Percentiles rank a stretch among this genome's conserved stretches.
phyloP scores from a whole-genome alignment of 2,329 filamentous ascomycete genomes.

The Esteya vermicola region DNA sequence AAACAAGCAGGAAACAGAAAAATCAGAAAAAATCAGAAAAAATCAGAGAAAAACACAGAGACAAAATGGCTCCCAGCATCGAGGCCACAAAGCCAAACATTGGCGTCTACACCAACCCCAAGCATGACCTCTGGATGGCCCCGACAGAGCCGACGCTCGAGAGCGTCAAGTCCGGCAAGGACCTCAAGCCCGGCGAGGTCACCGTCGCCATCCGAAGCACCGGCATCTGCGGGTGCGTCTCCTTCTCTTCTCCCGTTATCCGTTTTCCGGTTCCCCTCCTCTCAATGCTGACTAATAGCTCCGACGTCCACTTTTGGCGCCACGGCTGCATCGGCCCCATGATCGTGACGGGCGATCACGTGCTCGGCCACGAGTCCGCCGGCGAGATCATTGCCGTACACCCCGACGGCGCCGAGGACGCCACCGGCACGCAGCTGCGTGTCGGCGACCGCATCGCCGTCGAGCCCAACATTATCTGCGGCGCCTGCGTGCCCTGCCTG shows the following conservation, averaged over 20 bases:
- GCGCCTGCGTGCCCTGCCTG: conserved; percentile 77
- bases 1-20: too few species aligned
- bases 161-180: conserved; percentile 50
- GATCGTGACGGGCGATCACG: conserved; percentile 79
- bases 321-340: conserved; percentile 90
- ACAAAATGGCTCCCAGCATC: conserved; percentile 3
- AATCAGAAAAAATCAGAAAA: too few species aligned
- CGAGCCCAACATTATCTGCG: conserved; percentile 89
- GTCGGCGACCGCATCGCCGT: conserved; percentile 84
- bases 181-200: conserved; percentile 68
- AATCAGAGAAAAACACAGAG: not conserved
- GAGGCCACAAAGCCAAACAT: conserved; percentile 68
- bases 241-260: not conserved
- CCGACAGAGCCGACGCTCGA: conserved; percentile 65
- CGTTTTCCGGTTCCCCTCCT: not conserved
- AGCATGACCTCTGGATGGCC: conserved; percentile 80
- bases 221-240: conserved; percentile 68
- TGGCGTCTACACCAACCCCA: conserved; percentile 88
- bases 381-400: conserved; percentile 72
- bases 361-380: conserved; percentile 87
- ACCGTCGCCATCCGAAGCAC: conserved; percentile 84
- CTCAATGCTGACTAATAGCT: conserved; percentile 41
- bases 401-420: conserved; percentile 16
- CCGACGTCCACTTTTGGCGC: conserved; percentile 96
- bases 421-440: conserved; percentile 63